A percentile compares a stretch with the other conserved stretches of the same genome.
Conservation (phyloP, 139 green algal genomes). For the Chlamydomonas incerta region DNA sequence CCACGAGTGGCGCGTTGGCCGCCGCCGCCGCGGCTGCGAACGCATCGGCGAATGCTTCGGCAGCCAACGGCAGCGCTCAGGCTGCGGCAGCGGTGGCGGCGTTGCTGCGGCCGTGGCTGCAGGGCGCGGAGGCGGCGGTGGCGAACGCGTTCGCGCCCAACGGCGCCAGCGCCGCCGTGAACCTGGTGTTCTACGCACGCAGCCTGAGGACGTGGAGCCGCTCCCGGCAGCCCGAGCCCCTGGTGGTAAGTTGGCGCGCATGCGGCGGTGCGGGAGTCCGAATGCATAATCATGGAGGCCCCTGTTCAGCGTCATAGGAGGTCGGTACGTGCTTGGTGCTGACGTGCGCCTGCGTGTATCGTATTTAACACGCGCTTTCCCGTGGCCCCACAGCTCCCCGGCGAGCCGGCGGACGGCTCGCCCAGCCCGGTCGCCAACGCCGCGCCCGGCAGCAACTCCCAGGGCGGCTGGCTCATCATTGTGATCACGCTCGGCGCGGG, state of each 20-base stretch:
- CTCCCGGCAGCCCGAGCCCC: neutral
- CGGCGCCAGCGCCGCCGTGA: neutral
- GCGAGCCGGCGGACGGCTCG: neutral
- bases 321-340: too few relatives aligned
- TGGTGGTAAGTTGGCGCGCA: too few relatives aligned
- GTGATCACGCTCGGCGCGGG: neutral
- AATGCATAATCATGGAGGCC: too few relatives aligned
- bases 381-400: too few relatives aligned
- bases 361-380: too few relatives aligned
- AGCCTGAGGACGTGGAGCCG: constrained; percentile 4
- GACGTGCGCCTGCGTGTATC: too few relatives aligned
- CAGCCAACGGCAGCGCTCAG: neutral
- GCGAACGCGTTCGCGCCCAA: neutral
- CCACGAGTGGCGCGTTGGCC: too few relatives aligned
- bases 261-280: too few relatives aligned
- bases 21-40: neutral
- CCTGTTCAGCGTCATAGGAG: too few relatives aligned
- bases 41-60: neutral
- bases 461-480: too few relatives aligned
- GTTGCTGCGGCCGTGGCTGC: neutral
- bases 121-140: neutral
- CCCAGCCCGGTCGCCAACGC: neutral
- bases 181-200: neutral
- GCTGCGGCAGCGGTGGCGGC: neutral
- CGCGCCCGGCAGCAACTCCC: too few relatives aligned